A percentile compares a stretch with the other conserved stretches of the same genome.
Conservation (phyloP, 306 rosid species). For the Dryas alaskensis region DNA sequence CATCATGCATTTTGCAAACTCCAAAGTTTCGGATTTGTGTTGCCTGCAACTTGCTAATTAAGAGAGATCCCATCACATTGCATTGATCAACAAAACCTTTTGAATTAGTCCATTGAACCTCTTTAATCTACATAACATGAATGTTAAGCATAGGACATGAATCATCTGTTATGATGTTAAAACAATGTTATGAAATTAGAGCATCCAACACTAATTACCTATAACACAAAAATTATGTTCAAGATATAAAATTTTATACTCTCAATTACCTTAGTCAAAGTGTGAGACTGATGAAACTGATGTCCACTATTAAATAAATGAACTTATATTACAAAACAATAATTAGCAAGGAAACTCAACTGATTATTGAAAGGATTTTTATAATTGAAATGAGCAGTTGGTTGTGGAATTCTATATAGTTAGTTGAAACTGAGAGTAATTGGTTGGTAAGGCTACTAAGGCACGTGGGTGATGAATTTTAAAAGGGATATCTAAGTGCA, state of each 20-base stretch:
- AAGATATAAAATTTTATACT: too few species aligned
- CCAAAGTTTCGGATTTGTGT: constrained; percentile 39
- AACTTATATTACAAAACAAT: background rate
- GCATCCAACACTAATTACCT: too few species aligned
- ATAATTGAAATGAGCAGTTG: constrained; percentile 7
- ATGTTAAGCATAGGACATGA: too few species aligned
- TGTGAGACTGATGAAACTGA: background rate
- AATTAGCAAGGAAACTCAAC: background rate
- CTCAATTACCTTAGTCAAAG: background rate
- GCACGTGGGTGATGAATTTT: constrained; percentile 26
- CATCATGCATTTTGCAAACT: constrained; percentile 29
- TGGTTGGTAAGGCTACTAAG: constrained; percentile 24
- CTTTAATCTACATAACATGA: background rate
- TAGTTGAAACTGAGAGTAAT: constrained; percentile 28
- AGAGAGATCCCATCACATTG: constrained; percentile 19
- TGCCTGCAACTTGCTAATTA: constrained; percentile 10
- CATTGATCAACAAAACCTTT: constrained; percentile 4
- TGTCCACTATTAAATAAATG: background rate
- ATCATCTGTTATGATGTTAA: too few species aligned
- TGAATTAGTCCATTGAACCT: constrained; percentile 7
- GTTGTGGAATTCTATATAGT: background rate
- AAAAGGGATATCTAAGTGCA: background rate
- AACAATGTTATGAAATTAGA: too few species aligned
- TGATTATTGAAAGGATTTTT: background rate
- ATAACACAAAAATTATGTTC: too few species aligned